Conservation (phyloP, 345 rosid species). For the Lepidium africanum region DNA sequence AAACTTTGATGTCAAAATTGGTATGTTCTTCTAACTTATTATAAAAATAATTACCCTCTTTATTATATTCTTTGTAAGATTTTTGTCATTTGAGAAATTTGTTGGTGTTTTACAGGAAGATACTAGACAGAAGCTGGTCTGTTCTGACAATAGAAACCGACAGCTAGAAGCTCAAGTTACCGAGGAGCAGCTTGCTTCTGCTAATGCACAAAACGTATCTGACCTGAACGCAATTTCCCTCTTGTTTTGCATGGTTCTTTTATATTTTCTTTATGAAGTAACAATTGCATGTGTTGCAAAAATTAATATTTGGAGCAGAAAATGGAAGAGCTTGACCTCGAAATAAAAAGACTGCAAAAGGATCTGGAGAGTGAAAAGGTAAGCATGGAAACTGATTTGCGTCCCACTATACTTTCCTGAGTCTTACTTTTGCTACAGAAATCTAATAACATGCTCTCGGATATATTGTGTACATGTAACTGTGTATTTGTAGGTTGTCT, state of each 20-base stretch:
- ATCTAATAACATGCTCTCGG: neutral
- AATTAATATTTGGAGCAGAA: constrained; percentile 45
- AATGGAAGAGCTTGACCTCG: constrained; percentile 73
- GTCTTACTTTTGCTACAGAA: neutral
- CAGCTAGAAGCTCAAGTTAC: constrained; percentile 80
- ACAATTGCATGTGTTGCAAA: neutral
- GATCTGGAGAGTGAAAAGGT: constrained; percentile 90
- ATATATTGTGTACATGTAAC: neutral
- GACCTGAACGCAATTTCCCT: neutral
- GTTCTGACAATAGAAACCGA: constrained; percentile 78
- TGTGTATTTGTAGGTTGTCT: neutral
- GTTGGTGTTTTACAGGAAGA: constrained; percentile 54
- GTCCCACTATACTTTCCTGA: neutral
- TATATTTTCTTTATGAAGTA: neutral
- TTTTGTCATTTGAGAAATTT: neutral
- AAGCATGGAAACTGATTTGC: constrained; percentile 27
- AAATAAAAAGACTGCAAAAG: constrained; percentile 44
- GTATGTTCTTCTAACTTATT: constrained; percentile 33
- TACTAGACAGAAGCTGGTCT: constrained; percentile 74
- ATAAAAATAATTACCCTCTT: neutral
- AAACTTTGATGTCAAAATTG: constrained; percentile 73
- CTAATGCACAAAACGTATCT: constrained; percentile 59
- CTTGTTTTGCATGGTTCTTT: neutral
- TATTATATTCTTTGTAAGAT: neutral
- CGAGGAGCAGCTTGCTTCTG: constrained; percentile 60